These are phyloP conservation scores for Hansfordia pulvinata DNA, from an alignment of 2,329 filamentous ascomycete genomes.

Conservation along the genomic window DNA sequence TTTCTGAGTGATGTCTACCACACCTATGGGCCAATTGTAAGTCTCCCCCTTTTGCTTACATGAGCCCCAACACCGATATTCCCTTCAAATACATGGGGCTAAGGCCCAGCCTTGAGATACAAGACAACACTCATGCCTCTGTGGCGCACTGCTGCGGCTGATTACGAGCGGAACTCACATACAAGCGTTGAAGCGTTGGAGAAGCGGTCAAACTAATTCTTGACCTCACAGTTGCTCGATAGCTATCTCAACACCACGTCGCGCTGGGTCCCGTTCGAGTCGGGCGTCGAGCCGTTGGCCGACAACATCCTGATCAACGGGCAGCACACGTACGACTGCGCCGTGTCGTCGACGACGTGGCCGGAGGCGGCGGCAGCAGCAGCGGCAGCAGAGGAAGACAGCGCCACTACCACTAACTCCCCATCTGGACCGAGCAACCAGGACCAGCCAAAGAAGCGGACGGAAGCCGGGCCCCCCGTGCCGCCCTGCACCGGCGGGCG, in stretches of 20 bases:
- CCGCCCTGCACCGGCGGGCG: slow-evolving; percentile 16
- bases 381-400: no score
- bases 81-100: no score
- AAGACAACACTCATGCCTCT: no score
- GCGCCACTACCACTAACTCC: no score
- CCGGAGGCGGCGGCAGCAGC: no score
- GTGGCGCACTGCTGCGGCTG: no score
- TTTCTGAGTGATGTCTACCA: slow-evolving; percentile 26
- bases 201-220: not conserved
- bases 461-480: no score
- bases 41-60: slow-evolving; percentile 2
- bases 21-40: slow-evolving; percentile 18
- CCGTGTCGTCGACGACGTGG: slow-evolving; percentile 14
- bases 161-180: no score
- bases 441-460: no score
- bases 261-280: slow-evolving; percentile 18
- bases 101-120: no score
- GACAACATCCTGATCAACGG: slow-evolving; percentile 27
- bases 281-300: slow-evolving; percentile 24
- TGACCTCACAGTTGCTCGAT: slow-evolving; percentile 9
- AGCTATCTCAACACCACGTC: slow-evolving; percentile 20
- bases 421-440: slow-evolving; percentile 7
- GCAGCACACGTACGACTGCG: slow-evolving; percentile 20
- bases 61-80: no score
- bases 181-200: not conserved